Percentiles rank a stretch among this genome's conserved stretches.
Evolutionary conservation across 148 eudicot genomes (phyloP).

Genomic region (Dianthus caryophyllus): DNA sequence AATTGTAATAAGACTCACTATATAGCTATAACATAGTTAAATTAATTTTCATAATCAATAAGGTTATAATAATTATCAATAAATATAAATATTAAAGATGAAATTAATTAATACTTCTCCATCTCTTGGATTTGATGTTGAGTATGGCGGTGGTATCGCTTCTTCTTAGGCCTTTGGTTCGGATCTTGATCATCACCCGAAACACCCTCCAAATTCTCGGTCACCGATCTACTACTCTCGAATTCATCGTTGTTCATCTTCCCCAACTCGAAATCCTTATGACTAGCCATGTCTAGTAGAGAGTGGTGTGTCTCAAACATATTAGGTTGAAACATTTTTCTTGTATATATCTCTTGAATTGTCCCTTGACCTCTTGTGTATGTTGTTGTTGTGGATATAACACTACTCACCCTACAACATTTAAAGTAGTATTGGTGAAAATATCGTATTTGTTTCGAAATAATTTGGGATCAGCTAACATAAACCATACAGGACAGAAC

Average conservation of each 20-base stretch:
- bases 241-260: constrained; percentile 70
- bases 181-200: constrained; percentile 89
- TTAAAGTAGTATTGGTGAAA: background rate
- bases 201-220: constrained; percentile 73
- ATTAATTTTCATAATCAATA: background rate
- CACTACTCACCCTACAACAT: background rate
- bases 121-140: constrained; percentile 96
- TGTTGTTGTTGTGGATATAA: constrained; percentile 6
- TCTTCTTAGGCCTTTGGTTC: constrained; percentile 80
- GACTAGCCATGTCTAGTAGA: constrained; percentile 47
- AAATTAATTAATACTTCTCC: constrained; percentile 48
- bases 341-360: background rate
- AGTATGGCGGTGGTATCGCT: constrained; percentile 92
- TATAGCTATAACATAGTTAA: background rate
- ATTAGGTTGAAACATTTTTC: constrained; percentile 62
- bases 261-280: constrained; percentile 60
- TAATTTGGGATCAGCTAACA: background rate
- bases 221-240: constrained; percentile 71
- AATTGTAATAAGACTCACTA: too few relatives aligned
- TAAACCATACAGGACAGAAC: background rate
- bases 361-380: background rate
- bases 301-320: constrained; percentile 74
- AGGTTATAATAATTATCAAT: too few relatives aligned
- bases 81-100: background rate
- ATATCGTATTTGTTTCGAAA: background rate